A percentile compares a stretch with the other conserved stretches of the same genome.
Evolutionary conservation across 345 rosid genomes (phyloP).

Genomic region (Cochlearia excelsa): DNA sequence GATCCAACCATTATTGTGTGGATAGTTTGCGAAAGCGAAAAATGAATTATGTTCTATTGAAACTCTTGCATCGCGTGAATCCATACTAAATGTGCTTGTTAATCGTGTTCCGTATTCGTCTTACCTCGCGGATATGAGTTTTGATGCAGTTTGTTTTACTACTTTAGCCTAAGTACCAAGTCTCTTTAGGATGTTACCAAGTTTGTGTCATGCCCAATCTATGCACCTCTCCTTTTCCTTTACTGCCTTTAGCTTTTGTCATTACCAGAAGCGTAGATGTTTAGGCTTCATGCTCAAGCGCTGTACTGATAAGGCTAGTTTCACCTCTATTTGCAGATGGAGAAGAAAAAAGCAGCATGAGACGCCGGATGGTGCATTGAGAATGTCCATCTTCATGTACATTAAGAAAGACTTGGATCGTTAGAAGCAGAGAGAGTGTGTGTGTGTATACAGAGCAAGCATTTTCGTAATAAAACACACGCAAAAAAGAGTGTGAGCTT

Average conservation of each 20-base stretch:
- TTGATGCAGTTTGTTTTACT: constrained; percentile 8
- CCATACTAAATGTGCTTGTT: too few species aligned
- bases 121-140: neutral
- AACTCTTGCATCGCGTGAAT: neutral
- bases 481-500: constrained; percentile 7
- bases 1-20: too few species aligned
- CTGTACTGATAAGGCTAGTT: neutral
- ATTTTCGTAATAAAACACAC: neutral
- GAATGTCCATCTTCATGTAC: constrained; percentile 18
- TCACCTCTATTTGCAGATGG: constrained; percentile 1
- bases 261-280: neutral
- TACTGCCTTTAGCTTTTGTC: constrained; percentile 1
- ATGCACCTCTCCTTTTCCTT: neutral
- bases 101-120: neutral
- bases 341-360: neutral
- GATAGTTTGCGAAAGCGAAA: neutral
- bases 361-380: neutral
- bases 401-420: neutral
- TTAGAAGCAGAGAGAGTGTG: constrained; percentile 5
- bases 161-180: neutral
- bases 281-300: neutral
- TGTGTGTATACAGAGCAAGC: neutral
- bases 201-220: constrained; percentile 2
- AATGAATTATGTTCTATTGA: neutral
- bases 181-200: neutral